Percentiles rank a stretch among this genome's conserved stretches.
These are phyloP conservation scores for Bimuria novae-zelandiae DNA, from an alignment of 2,329 filamentous ascomycete species.

Conservation along the genomic window DNA sequence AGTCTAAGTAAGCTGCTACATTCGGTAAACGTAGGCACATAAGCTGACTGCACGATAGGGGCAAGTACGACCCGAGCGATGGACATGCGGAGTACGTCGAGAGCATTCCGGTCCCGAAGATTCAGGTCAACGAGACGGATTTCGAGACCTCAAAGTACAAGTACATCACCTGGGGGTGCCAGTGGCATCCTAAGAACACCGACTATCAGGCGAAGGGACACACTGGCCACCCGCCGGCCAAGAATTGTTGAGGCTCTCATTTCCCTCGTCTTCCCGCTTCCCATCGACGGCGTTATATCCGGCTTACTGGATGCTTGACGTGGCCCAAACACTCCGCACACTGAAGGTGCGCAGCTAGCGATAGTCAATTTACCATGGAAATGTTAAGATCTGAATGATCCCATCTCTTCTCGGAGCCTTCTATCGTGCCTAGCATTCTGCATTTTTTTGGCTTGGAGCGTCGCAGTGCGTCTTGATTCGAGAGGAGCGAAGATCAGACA, in stretches of 20 bases:
- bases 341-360: background rate
- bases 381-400: too few relatives aligned
- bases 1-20: background rate
- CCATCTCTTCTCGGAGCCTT: too few relatives aligned
- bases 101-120: background rate
- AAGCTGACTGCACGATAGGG: background rate
- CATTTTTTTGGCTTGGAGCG: too few relatives aligned
- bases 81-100: constrained; percentile 2
- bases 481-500: too few relatives aligned
- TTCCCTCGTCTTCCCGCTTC: background rate
- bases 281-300: background rate
- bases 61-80: background rate
- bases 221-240: background rate
- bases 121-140: background rate
- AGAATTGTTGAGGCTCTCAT: background rate
- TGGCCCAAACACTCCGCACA: background rate
- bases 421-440: too few relatives aligned
- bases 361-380: background rate
- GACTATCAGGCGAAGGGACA: background rate
- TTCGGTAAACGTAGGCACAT: too few relatives aligned
- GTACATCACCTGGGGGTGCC: constrained; percentile 3
- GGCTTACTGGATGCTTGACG: too few relatives aligned
- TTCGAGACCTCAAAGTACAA: background rate
- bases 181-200: background rate
- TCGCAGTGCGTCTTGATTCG: too few relatives aligned